Conservation (phyloP, 306 rosid genomes). For the Quercus bicolor region DNA sequence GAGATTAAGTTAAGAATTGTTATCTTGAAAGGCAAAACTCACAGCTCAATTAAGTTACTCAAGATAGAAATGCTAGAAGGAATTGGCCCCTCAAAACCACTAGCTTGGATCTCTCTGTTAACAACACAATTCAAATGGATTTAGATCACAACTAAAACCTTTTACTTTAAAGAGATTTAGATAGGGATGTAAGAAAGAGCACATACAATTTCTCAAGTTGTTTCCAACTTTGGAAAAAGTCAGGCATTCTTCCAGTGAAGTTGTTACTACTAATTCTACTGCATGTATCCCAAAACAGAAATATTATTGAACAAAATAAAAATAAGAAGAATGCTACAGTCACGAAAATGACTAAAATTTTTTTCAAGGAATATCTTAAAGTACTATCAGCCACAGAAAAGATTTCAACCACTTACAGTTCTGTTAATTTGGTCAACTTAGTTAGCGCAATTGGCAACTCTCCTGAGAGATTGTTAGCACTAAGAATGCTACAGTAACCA, state of each 20-base stretch:
- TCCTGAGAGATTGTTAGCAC: conserved; percentile 24
- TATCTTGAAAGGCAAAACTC: no score
- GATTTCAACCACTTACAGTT: conserved; percentile 8
- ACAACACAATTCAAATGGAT: no score
- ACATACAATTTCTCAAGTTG: conserved; percentile 7
- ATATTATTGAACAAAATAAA: background rate
- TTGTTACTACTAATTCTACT: conserved; percentile 31
- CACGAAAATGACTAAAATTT: no score
- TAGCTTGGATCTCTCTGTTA: no score
- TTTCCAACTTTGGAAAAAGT: conserved; percentile 14
- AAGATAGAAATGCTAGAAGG: no score
- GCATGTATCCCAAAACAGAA: background rate
- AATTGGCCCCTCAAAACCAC: no score
- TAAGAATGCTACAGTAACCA: background rate
- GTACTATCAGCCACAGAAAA: background rate
- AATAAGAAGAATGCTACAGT: background rate
- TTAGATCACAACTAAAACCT: no score
- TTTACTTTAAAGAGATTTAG: no score
- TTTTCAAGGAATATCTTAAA: background rate
- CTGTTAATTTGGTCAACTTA: conserved; percentile 3
- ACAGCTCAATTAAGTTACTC: no score
- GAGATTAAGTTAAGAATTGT: no score
- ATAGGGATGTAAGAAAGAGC: background rate
- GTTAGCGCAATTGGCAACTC: conserved; percentile 11
- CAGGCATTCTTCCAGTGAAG: conserved; percentile 32